Evolutionary conservation across 2,329 filamentous ascomycete species (phyloP).

Genomic region (Aspergillus pseudoviridinutans): DNA sequence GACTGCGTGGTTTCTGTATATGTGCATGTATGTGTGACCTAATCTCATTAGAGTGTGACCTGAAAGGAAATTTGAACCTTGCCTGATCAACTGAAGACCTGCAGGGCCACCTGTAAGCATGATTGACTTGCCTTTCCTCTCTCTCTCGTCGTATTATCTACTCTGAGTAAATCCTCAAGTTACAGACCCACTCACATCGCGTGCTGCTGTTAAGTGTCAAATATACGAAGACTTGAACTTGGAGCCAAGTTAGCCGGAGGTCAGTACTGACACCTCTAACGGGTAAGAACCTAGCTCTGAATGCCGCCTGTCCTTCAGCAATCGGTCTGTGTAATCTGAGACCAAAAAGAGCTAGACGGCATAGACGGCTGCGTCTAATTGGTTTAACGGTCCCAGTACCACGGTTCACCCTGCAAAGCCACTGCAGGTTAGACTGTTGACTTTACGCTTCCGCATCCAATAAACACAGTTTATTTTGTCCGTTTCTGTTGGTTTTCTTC

Average conservation of each 20-base stretch:
- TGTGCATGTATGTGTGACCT: constrained; percentile 1
- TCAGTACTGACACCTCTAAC: background rate
- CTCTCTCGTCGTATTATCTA: background rate
- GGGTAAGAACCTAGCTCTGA: background rate
- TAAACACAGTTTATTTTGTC: constrained; percentile 2
- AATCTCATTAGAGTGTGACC: background rate
- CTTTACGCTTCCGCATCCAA: constrained; percentile 17
- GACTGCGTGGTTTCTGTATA: constrained; percentile 6
- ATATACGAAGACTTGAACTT: background rate
- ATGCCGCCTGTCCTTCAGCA: constrained; percentile 8
- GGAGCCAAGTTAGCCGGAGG: background rate
- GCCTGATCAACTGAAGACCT: background rate
- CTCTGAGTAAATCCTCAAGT: background rate
- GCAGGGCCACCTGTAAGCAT: background rate
- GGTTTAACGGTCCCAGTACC: constrained; percentile 17
- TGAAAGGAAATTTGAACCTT: background rate
- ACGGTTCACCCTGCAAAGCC: constrained; percentile 18
- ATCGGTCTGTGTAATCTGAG: constrained; percentile 15
- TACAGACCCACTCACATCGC: constrained; percentile 17
- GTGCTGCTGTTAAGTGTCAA: constrained; percentile 13
- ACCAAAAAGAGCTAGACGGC: constrained; percentile 13
- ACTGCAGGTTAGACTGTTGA: constrained; percentile 18
- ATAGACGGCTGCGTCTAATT: constrained; percentile 16
- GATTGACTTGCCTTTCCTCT: background rate
- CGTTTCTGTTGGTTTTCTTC: constrained; percentile 17